Conservation (phyloP, 1,139 yeast genomes). For the Petasospora fabianii region DNA sequence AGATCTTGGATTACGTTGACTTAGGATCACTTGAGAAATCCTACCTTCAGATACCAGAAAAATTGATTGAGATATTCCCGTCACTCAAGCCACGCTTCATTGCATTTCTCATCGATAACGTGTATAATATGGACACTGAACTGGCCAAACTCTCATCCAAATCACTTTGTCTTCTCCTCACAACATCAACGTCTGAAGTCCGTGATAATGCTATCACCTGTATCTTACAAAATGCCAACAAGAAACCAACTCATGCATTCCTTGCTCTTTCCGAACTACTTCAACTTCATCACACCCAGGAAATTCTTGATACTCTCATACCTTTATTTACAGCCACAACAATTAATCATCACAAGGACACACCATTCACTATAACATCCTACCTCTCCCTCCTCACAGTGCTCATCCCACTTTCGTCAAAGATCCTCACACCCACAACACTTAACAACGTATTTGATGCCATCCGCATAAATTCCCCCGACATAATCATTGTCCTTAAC, state of each 20-base stretch:
- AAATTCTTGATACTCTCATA: not conserved
- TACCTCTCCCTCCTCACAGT: constrained; percentile 18
- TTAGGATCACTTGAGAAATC: constrained; percentile 42
- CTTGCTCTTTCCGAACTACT: constrained; percentile 20
- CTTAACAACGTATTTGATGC: constrained; percentile 21
- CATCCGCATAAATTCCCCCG: constrained; percentile 18
- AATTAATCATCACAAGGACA: constrained; percentile 24
- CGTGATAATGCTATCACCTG: not conserved
- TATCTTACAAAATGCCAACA: not conserved
- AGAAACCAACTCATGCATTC: constrained; percentile 16
- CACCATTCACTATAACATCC: constrained; percentile 19
- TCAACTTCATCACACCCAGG: constrained; percentile 7
- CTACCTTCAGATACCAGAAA: constrained; percentile 34
- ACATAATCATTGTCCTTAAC: constrained; percentile 9
- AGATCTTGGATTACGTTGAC: constrained; percentile 47
- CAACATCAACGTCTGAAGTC: not conserved
- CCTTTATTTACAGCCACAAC: constrained; percentile 13
- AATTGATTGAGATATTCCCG: constrained; percentile 27
- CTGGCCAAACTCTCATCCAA: constrained; percentile 25
- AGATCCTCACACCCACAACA: constrained; percentile 1
- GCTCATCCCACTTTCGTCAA: constrained; percentile 4
- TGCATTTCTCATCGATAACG: constrained; percentile 16
- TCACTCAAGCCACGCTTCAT: constrained; percentile 26
- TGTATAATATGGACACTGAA: constrained; percentile 27
- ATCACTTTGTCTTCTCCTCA: constrained; percentile 14